Base-by-base conservation (phyloP, 495 filamentous ascomycete species). In the Xylaria palmicola region DNA sequence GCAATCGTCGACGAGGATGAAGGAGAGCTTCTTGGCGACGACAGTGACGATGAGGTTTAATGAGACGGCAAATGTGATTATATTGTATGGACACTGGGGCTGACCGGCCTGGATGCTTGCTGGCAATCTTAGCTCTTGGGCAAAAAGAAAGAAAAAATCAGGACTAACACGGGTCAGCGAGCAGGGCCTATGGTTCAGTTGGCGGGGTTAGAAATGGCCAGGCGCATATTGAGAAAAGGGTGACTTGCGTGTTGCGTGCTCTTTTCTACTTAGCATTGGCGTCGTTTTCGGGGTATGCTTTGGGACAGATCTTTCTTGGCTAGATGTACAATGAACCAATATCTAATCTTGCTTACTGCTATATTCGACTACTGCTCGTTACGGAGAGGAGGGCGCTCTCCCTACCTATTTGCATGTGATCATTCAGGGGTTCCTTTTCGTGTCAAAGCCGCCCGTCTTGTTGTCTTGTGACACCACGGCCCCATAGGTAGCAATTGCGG, bases 1-100 rank as follows among this genome's bases (percentile, higher is more conserved):
- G 84, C 86, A 13, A 81, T 89, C 71, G 90, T 96, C 43, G 91
- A 92, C 70, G 87, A 91, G 60, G 94, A 98, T 72, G 94, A 97
- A 75, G 93, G 93, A 58, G 92, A 96, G 75, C 75, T 97, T 68
- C 78, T 98, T 24, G 93, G 93, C 0, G 90, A 91, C 60, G 94
- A 96, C 51, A 95, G 94, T 60, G 94, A 96, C 48, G 94, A 97
- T 68, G 93, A 97, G 61, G 83, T 86, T 49, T 90, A 76, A 47
- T 53, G 17, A 60, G 45, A 29, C 30, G 8, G 17, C 24, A 13
- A 27, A 30, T 56, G 43, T 48, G 4, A 4, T 13, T 37, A n/a
- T 59, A 27, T 29, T 26, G 44, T 56, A 43, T 43, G 17, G 6
- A 24, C 2, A 7, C n/a, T 50, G 9, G 12, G 34, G n/a, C 53